Evolutionary conservation across 2,329 filamentous ascomycete genomes (phyloP).

Genomic region (Arachnomyces sp.): DNA sequence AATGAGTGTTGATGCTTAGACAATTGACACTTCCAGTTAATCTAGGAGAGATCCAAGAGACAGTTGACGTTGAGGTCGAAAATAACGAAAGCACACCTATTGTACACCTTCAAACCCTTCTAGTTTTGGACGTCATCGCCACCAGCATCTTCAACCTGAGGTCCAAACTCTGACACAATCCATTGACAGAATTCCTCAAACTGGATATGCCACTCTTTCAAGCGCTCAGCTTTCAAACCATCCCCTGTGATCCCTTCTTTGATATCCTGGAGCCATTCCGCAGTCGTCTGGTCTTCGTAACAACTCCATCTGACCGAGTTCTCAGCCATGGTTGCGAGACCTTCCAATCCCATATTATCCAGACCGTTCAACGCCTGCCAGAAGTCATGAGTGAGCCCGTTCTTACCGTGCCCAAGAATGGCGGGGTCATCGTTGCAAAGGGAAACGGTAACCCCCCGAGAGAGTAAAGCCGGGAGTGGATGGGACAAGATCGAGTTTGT

Average conservation of each 20-base stretch:
- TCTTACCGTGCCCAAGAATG: constrained; percentile 73
- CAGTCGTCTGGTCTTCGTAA: constrained; percentile 67
- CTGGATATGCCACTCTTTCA: constrained; percentile 69
- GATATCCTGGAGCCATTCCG: constrained; percentile 65
- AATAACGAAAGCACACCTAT: not conserved
- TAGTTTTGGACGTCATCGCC: constrained; percentile 13
- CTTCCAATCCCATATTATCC: constrained; percentile 82
- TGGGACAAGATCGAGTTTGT: constrained; percentile 69
- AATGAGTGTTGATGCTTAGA: too few relatives aligned
- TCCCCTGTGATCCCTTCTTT: constrained; percentile 64
- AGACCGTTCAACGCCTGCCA: constrained; percentile 89
- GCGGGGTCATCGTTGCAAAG: constrained; percentile 88
- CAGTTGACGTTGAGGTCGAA: too few relatives aligned
- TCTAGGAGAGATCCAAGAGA: too few relatives aligned
- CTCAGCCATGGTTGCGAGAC: constrained; percentile 77
- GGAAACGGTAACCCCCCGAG: constrained; percentile 73
- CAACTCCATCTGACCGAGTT: constrained; percentile 87
- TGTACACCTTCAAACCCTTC: not conserved
- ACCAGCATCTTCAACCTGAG: constrained; percentile 7
- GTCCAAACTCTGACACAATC: constrained; percentile 68
- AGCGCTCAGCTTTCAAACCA: constrained; percentile 59
- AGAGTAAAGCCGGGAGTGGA: constrained; percentile 69
- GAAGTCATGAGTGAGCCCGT: constrained; percentile 84
- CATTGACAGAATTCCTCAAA: constrained; percentile 91
- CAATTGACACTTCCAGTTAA: too few relatives aligned